phyloP scores from a whole-genome alignment of 768 basidiomycete species.

The Tylopilus cervinicoccineus region DNA sequence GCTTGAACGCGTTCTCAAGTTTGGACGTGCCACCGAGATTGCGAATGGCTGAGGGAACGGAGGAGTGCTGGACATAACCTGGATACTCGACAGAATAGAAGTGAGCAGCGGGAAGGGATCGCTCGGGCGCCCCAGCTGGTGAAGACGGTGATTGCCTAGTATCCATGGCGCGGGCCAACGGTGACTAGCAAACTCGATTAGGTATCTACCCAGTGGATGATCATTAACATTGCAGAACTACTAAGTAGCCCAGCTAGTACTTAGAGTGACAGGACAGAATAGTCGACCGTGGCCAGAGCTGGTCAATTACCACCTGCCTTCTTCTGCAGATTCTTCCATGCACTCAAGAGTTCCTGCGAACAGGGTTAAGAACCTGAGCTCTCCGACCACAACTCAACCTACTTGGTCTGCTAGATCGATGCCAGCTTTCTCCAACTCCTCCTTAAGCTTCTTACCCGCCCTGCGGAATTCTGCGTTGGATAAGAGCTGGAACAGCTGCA shows the following conservation, averaged over 20 bases:
- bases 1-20: slow-evolving; percentile 75
- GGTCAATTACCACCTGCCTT: slow-evolving; percentile 20
- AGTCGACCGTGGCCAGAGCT: background rate
- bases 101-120: slow-evolving; percentile 49
- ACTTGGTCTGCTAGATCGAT: slow-evolving; percentile 57
- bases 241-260: background rate
- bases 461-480: slow-evolving; percentile 50
- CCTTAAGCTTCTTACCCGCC: slow-evolving; percentile 41
- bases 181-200: slow-evolving; percentile 7
- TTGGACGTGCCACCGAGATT: slow-evolving; percentile 66
- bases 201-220: too few species aligned
- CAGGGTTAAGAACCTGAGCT: background rate
- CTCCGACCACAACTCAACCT: slow-evolving; percentile 10
- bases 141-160: slow-evolving; percentile 6
- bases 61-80: slow-evolving; percentile 67
- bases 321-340: slow-evolving; percentile 33
- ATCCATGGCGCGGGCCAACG: slow-evolving; percentile 8
- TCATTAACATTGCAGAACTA: background rate
- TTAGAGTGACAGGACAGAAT: background rate
- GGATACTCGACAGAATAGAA: slow-evolving; percentile 90
- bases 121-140: slow-evolving; percentile 33
- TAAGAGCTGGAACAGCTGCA: slow-evolving; percentile 53
- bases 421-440: slow-evolving; percentile 55
- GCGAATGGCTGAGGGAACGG: slow-evolving; percentile 58
- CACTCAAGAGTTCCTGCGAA: slow-evolving; percentile 45